Base-by-base conservation (phyloP, 169 alveolate species). In the Sarcocystis neurona region DNA sequence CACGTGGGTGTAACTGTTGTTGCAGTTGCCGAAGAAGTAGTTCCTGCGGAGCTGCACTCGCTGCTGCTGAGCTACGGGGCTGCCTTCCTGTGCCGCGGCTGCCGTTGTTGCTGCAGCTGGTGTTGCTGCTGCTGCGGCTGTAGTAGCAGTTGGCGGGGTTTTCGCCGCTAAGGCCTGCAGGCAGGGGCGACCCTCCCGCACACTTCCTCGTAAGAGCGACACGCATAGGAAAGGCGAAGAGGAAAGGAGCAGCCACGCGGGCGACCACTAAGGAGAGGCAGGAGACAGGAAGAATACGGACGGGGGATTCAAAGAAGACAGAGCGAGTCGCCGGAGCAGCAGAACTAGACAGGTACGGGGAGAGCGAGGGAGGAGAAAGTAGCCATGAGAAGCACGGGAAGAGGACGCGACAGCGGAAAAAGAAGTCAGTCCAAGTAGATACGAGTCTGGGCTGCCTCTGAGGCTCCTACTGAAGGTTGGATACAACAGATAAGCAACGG, bases 51-150 rank as follows among this genome's bases (percentile, higher is more conserved):
- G 20, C 20, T 10, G 63, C 10, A 20, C 63, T 20, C 10, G 63
- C 10, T 53, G 20, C 30, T 10, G 63, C 63, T 12, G 10, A 53
- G 10, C 63, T 53, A 53, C 30, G 63, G 30, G 63, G 63, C 20
- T 20, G 63, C 30, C 63, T 53, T 53, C 20, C 6, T 30, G 39
- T 66, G 77, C n/a, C 32, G 77, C 77, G 23, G 77, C 77, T 27
- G 77, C 43, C 32, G n/a, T 0, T n/a, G 77, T 66, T 10, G 77
- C 18, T 10, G 75, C 75, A 10, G 75, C 75, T 63, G 77, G 44
- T 66, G 77, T 41, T 66, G 77, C 27, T 66, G 43, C n/a, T 12
- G 77, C 77, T 27, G 77, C 77, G 77, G 10, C 10, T 66, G 77
- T 27, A 0, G 2, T 18, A 27, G 66, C 66, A n/a, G n/a, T n/a